phyloP scores from a whole-genome alignment of 495 filamentous ascomycete genomes.

The Jackrogersella multiformis region DNA sequence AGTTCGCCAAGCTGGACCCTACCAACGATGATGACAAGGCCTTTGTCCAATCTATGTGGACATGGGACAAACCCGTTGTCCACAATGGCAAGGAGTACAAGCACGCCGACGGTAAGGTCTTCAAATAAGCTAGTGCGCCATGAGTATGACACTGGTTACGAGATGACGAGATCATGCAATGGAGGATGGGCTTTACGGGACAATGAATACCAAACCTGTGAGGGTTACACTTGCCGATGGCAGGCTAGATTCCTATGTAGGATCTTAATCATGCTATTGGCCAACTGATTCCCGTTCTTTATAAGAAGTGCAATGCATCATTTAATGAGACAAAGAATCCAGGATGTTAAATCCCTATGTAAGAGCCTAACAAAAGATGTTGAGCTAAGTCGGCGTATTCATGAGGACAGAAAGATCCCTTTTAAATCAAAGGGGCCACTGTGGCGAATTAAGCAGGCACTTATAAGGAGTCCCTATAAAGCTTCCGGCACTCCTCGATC shows the following conservation, averaged over 20 bases:
- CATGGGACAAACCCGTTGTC: conserved; percentile 79
- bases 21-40: conserved; percentile 81
- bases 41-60: conserved; percentile 87
- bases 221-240: conserved; percentile 22
- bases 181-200: conserved; percentile 22
- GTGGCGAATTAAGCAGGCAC: neutral
- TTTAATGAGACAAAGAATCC: neutral
- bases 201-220: conserved; percentile 15
- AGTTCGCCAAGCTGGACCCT: conserved; percentile 94
- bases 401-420: neutral
- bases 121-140: conserved; percentile 78
- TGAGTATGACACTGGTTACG: conserved; percentile 33
- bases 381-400: neutral
- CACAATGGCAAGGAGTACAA: conserved; percentile 82
- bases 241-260: conserved; percentile 18
- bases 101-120: conserved; percentile 86
- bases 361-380: conserved; percentile 11
- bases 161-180: conserved; percentile 43
- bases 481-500: neutral
- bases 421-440: neutral
- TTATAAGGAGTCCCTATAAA: conserved; percentile 11
- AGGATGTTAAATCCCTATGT: neutral
- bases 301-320: conserved; percentile 2
- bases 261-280: conserved; percentile 29
- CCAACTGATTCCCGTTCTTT: conserved; percentile 17